Percentiles rank a stretch among this genome's conserved stretches.
Conservation (phyloP, 257 asterid species). For the Solanum chilense region DNA sequence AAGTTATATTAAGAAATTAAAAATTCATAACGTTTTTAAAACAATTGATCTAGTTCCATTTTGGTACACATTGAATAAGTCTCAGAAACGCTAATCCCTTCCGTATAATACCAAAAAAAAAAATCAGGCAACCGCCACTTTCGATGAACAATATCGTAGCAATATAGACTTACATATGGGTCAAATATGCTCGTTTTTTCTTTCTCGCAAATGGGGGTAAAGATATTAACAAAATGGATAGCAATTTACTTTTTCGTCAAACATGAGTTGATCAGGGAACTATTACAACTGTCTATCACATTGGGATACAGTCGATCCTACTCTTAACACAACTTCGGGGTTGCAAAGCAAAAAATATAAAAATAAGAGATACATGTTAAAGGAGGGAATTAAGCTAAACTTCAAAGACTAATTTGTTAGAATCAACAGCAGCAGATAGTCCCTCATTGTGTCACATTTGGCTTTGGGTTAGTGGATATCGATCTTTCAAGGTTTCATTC, state of each 20-base stretch:
- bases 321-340: background rate
- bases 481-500: background rate
- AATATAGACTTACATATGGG: background rate
- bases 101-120: background rate
- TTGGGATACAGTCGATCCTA: background rate
- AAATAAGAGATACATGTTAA: background rate
- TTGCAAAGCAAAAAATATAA: background rate
- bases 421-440: background rate
- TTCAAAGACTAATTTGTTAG: background rate
- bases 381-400: background rate
- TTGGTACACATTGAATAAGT: background rate
- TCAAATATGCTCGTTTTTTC: background rate
- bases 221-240: background rate
- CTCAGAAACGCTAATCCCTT: background rate
- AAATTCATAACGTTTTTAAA: background rate
- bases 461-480: background rate
- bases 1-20: background rate
- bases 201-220: background rate
- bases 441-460: background rate
- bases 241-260: background rate
- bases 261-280: background rate
- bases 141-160: background rate
- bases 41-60: background rate
- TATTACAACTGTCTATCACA: background rate
- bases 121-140: background rate